These are phyloP conservation scores for Hypoxylon sp. DNA, from an alignment of 2,329 filamentous ascomycete species.

Conservation along the genomic window DNA sequence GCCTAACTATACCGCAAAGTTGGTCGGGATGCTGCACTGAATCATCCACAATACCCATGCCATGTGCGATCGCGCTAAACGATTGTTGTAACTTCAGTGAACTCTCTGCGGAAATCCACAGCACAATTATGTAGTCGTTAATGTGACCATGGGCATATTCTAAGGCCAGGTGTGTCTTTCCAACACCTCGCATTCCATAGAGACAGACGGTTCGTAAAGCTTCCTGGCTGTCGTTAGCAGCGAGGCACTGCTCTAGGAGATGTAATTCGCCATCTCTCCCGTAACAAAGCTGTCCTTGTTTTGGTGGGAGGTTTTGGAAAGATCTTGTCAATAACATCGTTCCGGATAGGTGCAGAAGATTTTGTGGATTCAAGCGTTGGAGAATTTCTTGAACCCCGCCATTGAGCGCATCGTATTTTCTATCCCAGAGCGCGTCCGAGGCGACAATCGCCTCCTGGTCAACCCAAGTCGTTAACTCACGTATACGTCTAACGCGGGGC, in stretches of 20 bases:
- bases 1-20: conserved; percentile 1
- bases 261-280: not conserved
- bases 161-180: conserved; percentile 7
- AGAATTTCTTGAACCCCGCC: conserved; percentile 7
- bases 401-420: not conserved
- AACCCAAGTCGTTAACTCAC: conserved; percentile 5
- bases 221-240: not conserved
- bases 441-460: conserved; percentile 6
- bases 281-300: not conserved
- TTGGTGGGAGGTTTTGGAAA: conserved; percentile 11
- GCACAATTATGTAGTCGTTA: not conserved
- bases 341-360: not conserved
- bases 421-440: conserved; percentile 4
- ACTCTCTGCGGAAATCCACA: conserved; percentile 13
- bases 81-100: conserved; percentile 7
- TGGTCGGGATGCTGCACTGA: conserved; percentile 12
- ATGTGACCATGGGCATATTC: conserved; percentile 11
- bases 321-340: not conserved
- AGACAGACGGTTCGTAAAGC: not conserved
- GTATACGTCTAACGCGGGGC: too few species aligned
- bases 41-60: conserved; percentile 4
- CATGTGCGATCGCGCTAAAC: conserved; percentile 1
- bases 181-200: conserved; percentile 13
- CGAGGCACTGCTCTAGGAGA: not conserved
- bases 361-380: not conserved